Evolutionary conservation across 179 eudicot genomes (phyloP).

Genomic region (Vitellaria paradoxa): DNA sequence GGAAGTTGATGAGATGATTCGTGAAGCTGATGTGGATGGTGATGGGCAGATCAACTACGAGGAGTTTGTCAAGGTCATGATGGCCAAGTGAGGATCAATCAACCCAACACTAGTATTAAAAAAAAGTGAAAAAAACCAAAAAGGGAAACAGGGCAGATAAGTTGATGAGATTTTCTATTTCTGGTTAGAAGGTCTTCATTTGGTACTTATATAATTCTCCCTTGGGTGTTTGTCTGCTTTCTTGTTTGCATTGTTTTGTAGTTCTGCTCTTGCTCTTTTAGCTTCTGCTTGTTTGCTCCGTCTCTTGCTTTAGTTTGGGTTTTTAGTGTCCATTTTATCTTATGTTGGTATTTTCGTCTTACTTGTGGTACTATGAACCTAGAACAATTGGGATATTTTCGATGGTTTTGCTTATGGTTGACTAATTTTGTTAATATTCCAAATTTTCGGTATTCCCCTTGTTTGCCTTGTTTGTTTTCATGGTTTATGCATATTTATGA

Average conservation of each 20-base stretch:
- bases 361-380: slow-evolving; percentile 23
- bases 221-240: slow-evolving; percentile 11
- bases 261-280: background rate
- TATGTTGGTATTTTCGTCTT: background rate
- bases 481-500: no score
- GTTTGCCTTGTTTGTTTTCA: background rate
- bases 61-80: slow-evolving; percentile 27
- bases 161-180: slow-evolving; percentile 24
- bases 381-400: slow-evolving; percentile 24
- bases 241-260: background rate
- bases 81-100: slow-evolving; percentile 31
- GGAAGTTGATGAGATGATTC: slow-evolving; percentile 18
- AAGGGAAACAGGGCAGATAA: slow-evolving; percentile 27
- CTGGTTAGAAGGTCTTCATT: slow-evolving; percentile 28
- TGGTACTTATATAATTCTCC: slow-evolving; percentile 18
- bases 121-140: background rate
- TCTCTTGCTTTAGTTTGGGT: slow-evolving; percentile 23
- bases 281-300: background rate
- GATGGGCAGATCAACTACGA: slow-evolving; percentile 25
- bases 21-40: slow-evolving; percentile 21
- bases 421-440: slow-evolving; percentile 19
- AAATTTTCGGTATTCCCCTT: background rate
- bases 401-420: background rate
- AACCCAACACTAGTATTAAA: slow-evolving; percentile 21
- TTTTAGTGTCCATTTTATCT: slow-evolving; percentile 10